These are phyloP conservation scores for Hericium rajendrae DNA, from an alignment of 768 basidiomycete species.

Conservation along the genomic window DNA sequence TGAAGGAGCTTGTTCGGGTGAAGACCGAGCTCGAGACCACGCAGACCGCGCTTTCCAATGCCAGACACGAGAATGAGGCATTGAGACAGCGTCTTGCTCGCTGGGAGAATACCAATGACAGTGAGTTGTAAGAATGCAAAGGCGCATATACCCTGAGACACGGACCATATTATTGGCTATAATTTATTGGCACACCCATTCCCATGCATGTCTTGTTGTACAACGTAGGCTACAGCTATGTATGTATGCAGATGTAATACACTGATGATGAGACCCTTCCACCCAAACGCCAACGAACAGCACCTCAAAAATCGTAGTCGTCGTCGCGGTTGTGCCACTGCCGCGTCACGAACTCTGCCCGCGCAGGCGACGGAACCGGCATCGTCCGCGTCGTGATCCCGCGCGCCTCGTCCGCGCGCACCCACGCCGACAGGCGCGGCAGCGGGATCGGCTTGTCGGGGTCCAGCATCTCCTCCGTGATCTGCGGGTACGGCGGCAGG, in stretches of 20 bases:
- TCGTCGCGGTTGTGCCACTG: neutral
- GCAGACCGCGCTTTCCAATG: slow-evolving; percentile 32
- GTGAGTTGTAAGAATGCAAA: neutral
- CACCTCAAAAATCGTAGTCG: neutral
- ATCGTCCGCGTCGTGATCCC: neutral
- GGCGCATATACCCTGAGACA: neutral
- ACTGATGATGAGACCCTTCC: too few relatives aligned
- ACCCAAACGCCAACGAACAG: too few relatives aligned
- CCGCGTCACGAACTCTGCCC: too few relatives aligned
- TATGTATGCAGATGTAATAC: neutral
- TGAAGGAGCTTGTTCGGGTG: slow-evolving; percentile 39
- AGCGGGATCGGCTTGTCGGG: slow-evolving; percentile 4
- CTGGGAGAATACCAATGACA: too few relatives aligned
- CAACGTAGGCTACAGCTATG: neutral
- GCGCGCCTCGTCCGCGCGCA: slow-evolving; percentile 1
- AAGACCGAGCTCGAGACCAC: slow-evolving; percentile 38
- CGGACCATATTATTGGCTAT: neutral
- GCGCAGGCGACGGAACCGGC: neutral
- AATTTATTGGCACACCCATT: neutral
- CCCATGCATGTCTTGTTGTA: neutral
- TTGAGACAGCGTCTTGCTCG: slow-evolving; percentile 21
- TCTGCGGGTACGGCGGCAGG: neutral
- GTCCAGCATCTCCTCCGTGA: neutral
- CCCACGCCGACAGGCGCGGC: slow-evolving; percentile 1
- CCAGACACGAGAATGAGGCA: slow-evolving; percentile 44